Evolutionary conservation across 2,329 filamentous ascomycete species (phyloP).

Genomic region (Tolypocladium tropicale): DNA sequence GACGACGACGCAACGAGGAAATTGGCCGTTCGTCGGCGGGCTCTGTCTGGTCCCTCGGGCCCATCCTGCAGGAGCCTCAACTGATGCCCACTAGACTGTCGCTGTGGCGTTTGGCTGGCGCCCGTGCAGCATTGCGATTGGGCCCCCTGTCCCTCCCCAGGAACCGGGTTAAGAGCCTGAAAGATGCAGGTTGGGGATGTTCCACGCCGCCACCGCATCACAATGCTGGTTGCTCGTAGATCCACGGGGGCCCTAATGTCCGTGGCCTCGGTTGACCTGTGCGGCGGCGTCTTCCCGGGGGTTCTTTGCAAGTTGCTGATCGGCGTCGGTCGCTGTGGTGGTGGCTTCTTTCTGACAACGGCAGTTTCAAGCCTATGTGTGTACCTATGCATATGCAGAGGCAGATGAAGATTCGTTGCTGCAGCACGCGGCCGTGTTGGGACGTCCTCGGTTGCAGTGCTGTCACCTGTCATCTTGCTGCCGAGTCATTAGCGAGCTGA

Average conservation of each 20-base stretch:
- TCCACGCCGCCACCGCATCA: neutral
- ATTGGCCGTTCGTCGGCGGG: too few relatives aligned
- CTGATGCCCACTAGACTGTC: neutral
- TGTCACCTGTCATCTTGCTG: neutral
- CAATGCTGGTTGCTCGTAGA: neutral
- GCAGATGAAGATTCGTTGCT: neutral
- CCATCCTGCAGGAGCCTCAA: neutral
- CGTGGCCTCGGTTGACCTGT: neutral
- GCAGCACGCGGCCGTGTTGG: neutral
- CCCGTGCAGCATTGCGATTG: neutral
- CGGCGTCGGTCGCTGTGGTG: neutral
- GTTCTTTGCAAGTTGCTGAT: neutral
- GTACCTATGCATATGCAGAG: neutral
- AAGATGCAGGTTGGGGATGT: neutral
- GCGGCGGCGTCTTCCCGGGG: neutral
- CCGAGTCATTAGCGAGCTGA: neutral
- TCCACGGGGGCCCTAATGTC: neutral
- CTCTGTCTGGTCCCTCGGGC: neutral
- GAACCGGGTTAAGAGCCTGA: neutral
- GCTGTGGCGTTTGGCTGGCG: neutral
- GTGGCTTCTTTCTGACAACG: neutral
- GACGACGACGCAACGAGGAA: too few relatives aligned
- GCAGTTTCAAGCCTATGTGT: neutral
- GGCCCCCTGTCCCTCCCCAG: neutral
- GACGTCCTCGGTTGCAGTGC: neutral